Percentiles rank a stretch among this genome's conserved stretches.
These are phyloP conservation scores for Musa itinerans DNA, from an alignment of 176 grass and related monocot genomes.

Conservation along the genomic window DNA sequence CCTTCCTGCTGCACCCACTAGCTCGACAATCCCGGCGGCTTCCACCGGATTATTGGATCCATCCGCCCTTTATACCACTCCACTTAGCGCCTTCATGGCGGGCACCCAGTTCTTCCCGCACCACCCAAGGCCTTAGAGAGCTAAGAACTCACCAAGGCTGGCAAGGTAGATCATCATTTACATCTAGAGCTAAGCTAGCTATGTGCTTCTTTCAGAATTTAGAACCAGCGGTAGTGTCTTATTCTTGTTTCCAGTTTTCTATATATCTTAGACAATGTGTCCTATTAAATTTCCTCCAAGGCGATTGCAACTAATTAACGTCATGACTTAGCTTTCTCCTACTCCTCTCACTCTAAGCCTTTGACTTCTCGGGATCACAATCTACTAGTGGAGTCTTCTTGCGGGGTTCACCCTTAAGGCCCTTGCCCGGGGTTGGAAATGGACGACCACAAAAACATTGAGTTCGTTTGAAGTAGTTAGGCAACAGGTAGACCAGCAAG, in stretches of 20 bases:
- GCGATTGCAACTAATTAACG: neutral
- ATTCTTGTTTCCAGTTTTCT: slow-evolving; percentile 2
- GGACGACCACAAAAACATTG: too few relatives aligned
- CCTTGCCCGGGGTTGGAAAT: too few relatives aligned
- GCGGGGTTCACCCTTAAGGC: too few relatives aligned
- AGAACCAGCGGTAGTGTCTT: neutral
- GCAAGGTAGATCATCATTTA: too few relatives aligned
- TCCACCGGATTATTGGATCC: slow-evolving; percentile 49
- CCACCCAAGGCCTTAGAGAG: slow-evolving; percentile 65
- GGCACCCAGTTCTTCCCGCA: slow-evolving; percentile 98
- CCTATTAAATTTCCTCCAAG: neutral
- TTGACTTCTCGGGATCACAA: neutral
- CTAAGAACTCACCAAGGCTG: too few relatives aligned
- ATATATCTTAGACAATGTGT: neutral
- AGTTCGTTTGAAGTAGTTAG: neutral
- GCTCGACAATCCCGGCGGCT: slow-evolving; percentile 5
- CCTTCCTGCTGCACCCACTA: slow-evolving; percentile 1
- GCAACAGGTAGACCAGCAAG: neutral
- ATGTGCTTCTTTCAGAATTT: too few relatives aligned
- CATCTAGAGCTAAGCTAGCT: too few relatives aligned
- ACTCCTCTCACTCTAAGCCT: slow-evolving; percentile 2
- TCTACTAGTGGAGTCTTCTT: too few relatives aligned
- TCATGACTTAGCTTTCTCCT: neutral
- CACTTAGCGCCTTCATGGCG: slow-evolving; percentile 79
- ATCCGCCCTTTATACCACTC: slow-evolving; percentile 64